Conservation (phyloP, 805 yeast species). For the Scheffersomyces amazonensis region DNA sequence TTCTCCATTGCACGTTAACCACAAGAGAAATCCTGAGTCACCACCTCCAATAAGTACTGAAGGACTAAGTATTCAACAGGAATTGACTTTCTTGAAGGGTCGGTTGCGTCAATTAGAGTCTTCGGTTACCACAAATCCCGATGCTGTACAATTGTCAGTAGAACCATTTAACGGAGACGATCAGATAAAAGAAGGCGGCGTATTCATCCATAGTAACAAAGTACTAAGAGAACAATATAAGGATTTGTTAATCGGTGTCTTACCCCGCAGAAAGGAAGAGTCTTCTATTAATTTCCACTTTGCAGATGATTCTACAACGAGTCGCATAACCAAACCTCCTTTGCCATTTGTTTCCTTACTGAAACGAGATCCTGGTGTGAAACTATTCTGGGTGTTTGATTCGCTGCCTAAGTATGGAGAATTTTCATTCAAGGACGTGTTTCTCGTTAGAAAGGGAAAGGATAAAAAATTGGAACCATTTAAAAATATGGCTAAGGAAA, state of each 20-base stretch:
- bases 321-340: not conserved
- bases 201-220: not conserved
- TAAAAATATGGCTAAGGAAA: constrained; percentile 1
- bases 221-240: not conserved
- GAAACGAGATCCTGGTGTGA: constrained; percentile 5
- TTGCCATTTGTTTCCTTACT: constrained; percentile 6
- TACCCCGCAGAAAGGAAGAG: constrained; percentile 10
- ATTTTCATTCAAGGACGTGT: not conserved
- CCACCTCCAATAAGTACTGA: not conserved
- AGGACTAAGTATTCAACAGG: constrained; percentile 1
- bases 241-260: constrained; percentile 10
- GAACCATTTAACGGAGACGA: not conserved
- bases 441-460: not conserved
- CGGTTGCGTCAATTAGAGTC: constrained; percentile 1
- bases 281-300: constrained; percentile 20
- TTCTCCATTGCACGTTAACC: constrained; percentile 4
- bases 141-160: not conserved
- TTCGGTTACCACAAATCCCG: not conserved
- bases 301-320: not conserved
- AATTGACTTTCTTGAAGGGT: not conserved
- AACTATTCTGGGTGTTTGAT: constrained; percentile 3
- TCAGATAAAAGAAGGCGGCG: not conserved
- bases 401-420: not conserved
- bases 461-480: not conserved
- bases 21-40: not conserved